Evolutionary conservation across 495 filamentous ascomycete species (phyloP).

Genomic region (Neurospora sp.): DNA sequence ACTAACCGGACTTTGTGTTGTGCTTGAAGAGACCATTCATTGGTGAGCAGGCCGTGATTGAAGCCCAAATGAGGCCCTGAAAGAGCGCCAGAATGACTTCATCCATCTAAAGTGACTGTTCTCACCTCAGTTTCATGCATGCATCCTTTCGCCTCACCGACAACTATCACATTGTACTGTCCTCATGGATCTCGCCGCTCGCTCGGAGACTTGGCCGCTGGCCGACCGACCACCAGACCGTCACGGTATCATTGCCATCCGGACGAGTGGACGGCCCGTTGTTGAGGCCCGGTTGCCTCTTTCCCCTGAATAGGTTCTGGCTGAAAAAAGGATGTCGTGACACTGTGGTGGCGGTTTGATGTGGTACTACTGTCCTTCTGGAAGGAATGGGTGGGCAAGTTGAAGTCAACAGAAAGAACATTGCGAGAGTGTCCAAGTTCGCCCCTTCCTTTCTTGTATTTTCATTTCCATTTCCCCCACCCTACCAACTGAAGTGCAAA

Average conservation of each 20-base stretch:
- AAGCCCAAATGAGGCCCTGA: not conserved
- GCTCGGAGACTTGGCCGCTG: not conserved
- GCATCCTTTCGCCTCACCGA: not conserved
- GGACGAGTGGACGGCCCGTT: not conserved
- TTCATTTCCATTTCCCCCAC: not conserved
- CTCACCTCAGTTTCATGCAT: not conserved
- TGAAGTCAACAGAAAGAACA: not conserved
- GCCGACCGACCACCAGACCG: not conserved
- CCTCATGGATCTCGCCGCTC: not conserved
- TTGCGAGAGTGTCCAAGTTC: not conserved
- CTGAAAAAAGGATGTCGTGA: not conserved
- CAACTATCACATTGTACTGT: not conserved
- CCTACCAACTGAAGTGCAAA: not conserved
- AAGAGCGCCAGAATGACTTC: not conserved
- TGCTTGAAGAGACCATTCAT: not conserved
- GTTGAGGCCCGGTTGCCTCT: not conserved
- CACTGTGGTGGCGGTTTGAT: not conserved
- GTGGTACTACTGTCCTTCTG: not conserved
- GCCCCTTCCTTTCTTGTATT: not conserved
- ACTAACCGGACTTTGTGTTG: not conserved
- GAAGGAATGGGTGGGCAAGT: not conserved
- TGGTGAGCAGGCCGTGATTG: not conserved
- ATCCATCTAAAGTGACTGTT: not conserved
- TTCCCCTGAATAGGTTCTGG: not conserved
- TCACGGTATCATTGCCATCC: not conserved